A percentile compares a stretch with the other conserved stretches of the same genome.
phyloP scores from a whole-genome alignment of 2,329 filamentous ascomycete species.

The Plectosphaerella cucumerina region DNA sequence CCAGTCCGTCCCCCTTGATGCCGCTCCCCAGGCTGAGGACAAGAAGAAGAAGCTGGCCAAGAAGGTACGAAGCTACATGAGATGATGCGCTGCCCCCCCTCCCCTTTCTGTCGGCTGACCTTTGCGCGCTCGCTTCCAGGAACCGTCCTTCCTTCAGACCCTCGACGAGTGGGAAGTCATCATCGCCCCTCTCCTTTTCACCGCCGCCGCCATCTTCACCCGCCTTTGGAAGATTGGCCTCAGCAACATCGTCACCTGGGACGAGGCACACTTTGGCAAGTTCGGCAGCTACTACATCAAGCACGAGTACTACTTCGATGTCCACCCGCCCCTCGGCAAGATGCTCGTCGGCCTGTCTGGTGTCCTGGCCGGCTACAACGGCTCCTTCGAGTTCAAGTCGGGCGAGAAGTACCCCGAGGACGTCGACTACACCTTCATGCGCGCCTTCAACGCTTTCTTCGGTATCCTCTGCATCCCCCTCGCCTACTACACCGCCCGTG shows the following conservation, averaged over 20 bases:
- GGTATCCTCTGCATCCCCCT: slow-evolving; percentile 88
- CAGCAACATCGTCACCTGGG: slow-evolving; percentile 64
- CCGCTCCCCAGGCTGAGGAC: slow-evolving; percentile 46
- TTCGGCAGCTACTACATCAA: slow-evolving; percentile 99
- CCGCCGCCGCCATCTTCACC: slow-evolving; percentile 60
- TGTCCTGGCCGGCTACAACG: slow-evolving; percentile 96
- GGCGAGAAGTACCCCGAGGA: slow-evolving; percentile 92
- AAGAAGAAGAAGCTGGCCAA: slow-evolving; percentile 58
- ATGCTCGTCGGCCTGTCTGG: slow-evolving; percentile 97
- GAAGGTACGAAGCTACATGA: slow-evolving; percentile 39
- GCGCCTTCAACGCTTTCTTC: slow-evolving; percentile 93
- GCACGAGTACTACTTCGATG: slow-evolving; percentile 93
- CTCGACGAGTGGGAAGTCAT: slow-evolving; percentile 62
- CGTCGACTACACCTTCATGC: slow-evolving; percentile 97
- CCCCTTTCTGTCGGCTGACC: slow-evolving; percentile 16
- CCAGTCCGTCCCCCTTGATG: slow-evolving; percentile 28
- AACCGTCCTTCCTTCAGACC: slow-evolving; percentile 55
- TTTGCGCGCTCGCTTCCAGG: slow-evolving; percentile 19
- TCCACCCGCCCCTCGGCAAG: slow-evolving; percentile 93
- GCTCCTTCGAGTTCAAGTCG: slow-evolving; percentile 98
- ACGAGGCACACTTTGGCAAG: slow-evolving; percentile 79
- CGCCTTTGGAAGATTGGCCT: slow-evolving; percentile 67
- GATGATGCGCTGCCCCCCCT: neutral
- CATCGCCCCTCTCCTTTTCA: slow-evolving; percentile 58
- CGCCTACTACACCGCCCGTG: slow-evolving; percentile 91